Base-by-base conservation (phyloP, 768 basidiomycete species). In the Pisolithus sp. region DNA sequence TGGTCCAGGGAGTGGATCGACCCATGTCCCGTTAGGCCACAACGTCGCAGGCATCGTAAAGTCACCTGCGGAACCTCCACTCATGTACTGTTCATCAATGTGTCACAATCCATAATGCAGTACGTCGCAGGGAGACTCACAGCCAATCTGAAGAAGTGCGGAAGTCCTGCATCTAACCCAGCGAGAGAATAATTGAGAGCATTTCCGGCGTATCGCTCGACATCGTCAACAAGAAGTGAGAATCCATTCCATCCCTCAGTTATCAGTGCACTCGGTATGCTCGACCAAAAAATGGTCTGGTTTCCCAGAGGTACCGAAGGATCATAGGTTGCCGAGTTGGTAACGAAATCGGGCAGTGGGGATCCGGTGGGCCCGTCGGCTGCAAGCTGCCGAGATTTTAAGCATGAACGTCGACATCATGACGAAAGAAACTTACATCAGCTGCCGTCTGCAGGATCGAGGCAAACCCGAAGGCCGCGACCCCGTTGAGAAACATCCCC, bases 21-120 rank as follows among this genome's bases (percentile, higher is more conserved):
- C 74, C 88, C 88, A 93, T 15, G 88, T 89, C 47, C 86, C 86
- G 63, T 93, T 92, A 2, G 83, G 80, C 74, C 80, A 85, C 48
- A 88, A 69, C 4, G 78, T 82, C 7, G 86, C 89, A 6, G 89
- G 75, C 73, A 78, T 86, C 0, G 91, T 90, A 59, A 86, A 93
- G 67, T 92, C 89, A 15, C 88, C 89, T 10, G 77, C 63, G 17
- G 58, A 60, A 17, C 73, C 75, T 2, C 65, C 59, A 15, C 62
- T 76, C 17, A 72, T 76, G 50, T 76, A 81, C 83, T 86, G 61
- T 26, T 48, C 18, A 34, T 56, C 48, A 38, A 41, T 57, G 39
- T 38, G 10, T 51, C 26, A 31, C 21, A 38, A 28, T n/a, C 26
- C 23, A 39, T 39, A 56, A 26, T 20, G 24, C 34, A 7, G 28